Base-by-base conservation (phyloP, 2,329 filamentous ascomycete genomes). In the Furcasterigmium sp. region DNA sequence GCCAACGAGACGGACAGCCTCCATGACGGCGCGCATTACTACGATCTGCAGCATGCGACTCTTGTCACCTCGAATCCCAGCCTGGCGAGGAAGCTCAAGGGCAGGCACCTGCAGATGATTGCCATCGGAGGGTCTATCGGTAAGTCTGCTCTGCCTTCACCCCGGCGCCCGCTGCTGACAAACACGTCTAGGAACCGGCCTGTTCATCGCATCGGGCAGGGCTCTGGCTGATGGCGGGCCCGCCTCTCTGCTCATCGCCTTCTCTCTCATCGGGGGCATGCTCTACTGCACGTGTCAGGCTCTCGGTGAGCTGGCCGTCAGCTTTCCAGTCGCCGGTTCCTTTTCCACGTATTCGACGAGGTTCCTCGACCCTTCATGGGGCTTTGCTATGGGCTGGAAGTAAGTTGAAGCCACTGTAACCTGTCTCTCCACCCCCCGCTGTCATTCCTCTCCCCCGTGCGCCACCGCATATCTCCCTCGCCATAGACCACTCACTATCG, bases 311-410 rank as follows among this genome's bases (percentile, higher is more conserved):
- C 79, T 97, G 64, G 88, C 91, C 14, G 90, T 96, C 15, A 68
- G 90, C 11, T 96, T 91, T 54, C 91, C 91, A 4, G 85, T 96
- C 19, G 87, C 91, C 18, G 91, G 91, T 44, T 94, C 90, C 3
- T 97, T 96, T 60, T 88, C 89, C 1, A 84, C 89, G 8, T 96
- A 91, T 67, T 93, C 91, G 15, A 95, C 89, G 23, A 81, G 91
- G 15, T 96, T 97, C 56, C 65, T 97, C 15, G 90, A 96, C 57
- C 91, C 91, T 1, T 91, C 91, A 1, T 95, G 89, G 89, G 90
- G 90, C 0, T 95, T 95, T 58, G 87, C 89, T 37, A 94, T 95
- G 87, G 90, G 89, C 14, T 95, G 89, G 89, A 95, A 94, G 75
- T 87, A 62, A 63, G 80, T 73, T 15, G 34, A 7, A 18, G n/a